Conservation (phyloP, 257 asterid genomes). For the Jacaranda copaia region DNA sequence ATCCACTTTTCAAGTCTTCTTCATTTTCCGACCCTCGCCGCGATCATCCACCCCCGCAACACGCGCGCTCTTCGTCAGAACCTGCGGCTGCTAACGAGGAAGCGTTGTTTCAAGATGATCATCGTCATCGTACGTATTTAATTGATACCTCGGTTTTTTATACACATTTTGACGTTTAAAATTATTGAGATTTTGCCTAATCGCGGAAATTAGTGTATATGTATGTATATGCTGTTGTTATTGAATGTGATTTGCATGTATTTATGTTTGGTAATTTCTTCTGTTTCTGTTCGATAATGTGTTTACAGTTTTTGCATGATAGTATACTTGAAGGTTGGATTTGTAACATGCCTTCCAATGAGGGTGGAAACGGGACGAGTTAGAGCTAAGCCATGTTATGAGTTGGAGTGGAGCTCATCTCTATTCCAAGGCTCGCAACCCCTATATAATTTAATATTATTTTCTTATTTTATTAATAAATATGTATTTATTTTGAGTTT, state of each 20-base stretch:
- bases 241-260: not conserved
- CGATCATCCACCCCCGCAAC: conserved; percentile 32
- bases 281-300: not conserved
- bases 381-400: no score
- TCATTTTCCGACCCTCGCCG: conserved; percentile 37
- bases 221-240: not conserved
- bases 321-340: not conserved
- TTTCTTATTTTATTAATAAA: no score
- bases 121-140: conserved; percentile 15
- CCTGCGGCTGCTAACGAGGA: conserved; percentile 33
- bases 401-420: no score
- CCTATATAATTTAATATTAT: no score
- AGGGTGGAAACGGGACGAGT: no score
- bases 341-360: not conserved
- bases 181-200: not conserved
- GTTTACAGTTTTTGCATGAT: not conserved
- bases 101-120: conserved; percentile 23
- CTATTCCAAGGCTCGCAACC: no score
- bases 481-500: no score
- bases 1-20: conserved; percentile 46
- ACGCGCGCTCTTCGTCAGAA: conserved; percentile 49
- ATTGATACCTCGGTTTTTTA: not conserved
- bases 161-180: not conserved
- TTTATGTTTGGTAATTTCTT: not conserved
- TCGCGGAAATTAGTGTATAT: not conserved